Conservation (phyloP, 768 basidiomycete species). For the Udeniomyces megalosporus region DNA sequence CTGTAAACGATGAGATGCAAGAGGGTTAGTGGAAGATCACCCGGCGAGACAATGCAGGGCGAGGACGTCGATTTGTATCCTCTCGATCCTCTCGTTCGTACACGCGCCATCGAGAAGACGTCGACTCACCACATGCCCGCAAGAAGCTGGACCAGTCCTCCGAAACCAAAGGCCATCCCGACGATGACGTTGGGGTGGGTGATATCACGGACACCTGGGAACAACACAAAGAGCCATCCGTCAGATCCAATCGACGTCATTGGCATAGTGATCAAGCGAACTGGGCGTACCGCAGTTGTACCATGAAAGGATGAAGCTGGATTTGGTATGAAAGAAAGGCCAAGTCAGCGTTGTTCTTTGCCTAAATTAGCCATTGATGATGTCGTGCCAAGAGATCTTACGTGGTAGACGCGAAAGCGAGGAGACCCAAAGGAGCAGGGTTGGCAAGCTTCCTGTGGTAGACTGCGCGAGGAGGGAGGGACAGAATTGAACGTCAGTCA, state of each 20-base stretch:
- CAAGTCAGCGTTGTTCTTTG: neutral
- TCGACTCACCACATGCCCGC: slow-evolving; percentile 13
- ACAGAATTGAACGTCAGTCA: neutral
- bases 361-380: too few relatives aligned
- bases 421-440: slow-evolving; percentile 3
- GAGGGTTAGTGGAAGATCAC: neutral
- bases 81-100: neutral
- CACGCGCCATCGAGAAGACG: neutral
- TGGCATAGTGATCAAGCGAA: too few relatives aligned
- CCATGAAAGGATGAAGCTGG: neutral
- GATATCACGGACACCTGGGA: slow-evolving; percentile 1
- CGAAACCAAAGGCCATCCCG: slow-evolving; percentile 11
- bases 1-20: neutral
- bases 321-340: neutral
- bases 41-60: neutral
- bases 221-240: neutral
- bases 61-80: too few relatives aligned
- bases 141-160: slow-evolving; percentile 13
- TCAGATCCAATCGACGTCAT: neutral
- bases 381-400: neutral
- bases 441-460: slow-evolving; percentile 11
- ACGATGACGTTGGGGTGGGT: slow-evolving; percentile 14
- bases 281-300: neutral
- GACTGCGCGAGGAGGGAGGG: neutral
- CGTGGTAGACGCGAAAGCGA: slow-evolving; percentile 9